A percentile compares a stretch with the other conserved stretches of the same genome.
Evolutionary conservation across 1,284 basidiomycete genomes (phyloP).

Genomic region (Melanopsichium pennsylvanicum): DNA sequence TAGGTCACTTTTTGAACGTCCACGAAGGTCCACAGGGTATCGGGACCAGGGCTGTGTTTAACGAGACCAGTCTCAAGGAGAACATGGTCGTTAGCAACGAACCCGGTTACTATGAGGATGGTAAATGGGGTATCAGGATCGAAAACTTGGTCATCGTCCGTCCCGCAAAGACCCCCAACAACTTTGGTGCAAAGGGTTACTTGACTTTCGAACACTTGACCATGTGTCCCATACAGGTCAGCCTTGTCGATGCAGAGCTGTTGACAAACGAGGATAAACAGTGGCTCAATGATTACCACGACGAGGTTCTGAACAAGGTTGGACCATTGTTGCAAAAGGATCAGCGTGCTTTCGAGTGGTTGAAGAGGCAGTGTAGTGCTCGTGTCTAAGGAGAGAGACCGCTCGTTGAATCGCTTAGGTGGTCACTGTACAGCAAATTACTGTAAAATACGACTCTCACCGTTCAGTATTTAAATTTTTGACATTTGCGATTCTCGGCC

Average conservation of each 20-base stretch:
- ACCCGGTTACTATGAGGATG: slow-evolving; percentile 92
- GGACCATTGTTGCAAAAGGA: slow-evolving; percentile 79
- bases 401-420: too few relatives aligned
- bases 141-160: slow-evolving; percentile 72
- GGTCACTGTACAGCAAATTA: too few relatives aligned
- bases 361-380: slow-evolving; percentile 72
- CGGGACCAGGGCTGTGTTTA: slow-evolving; percentile 60
- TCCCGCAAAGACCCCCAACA: slow-evolving; percentile 73
- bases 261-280: slow-evolving; percentile 75
- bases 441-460: too few relatives aligned
- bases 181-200: slow-evolving; percentile 75
- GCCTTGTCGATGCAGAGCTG: slow-evolving; percentile 76
- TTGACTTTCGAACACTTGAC: slow-evolving; percentile 54
- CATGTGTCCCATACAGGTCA: slow-evolving; percentile 81
- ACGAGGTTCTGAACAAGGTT: slow-evolving; percentile 79
- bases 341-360: slow-evolving; percentile 77
- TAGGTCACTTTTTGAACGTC: slow-evolving; percentile 61
- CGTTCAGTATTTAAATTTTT: too few relatives aligned
- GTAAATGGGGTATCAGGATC: slow-evolving; percentile 89
- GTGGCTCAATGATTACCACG: slow-evolving; percentile 89
- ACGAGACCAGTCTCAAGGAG: slow-evolving; percentile 63
- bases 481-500: too few relatives aligned
- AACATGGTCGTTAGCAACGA: slow-evolving; percentile 68
- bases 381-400: slow-evolving; percentile 7
- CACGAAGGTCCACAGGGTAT: slow-evolving; percentile 65